Percentiles rank a stretch among this genome's conserved stretches.
phyloP scores from a whole-genome alignment of 306 rosid genomes.

The Lagenaria siceraria region DNA sequence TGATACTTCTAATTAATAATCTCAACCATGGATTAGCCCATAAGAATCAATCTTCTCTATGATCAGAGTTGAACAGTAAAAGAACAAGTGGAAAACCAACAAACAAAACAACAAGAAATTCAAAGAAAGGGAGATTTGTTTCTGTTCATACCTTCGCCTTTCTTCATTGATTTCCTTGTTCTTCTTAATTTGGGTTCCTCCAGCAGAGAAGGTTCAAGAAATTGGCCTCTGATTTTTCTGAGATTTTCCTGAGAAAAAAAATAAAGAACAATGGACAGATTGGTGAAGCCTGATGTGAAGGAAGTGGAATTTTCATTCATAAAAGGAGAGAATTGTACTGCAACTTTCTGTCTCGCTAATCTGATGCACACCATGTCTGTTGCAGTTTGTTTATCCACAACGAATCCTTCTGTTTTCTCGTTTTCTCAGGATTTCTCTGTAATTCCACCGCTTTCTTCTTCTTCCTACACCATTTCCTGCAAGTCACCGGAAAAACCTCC shows the following conservation, averaged over 20 bases:
- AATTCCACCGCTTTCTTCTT: constrained; percentile 62
- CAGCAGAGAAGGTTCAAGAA: neutral
- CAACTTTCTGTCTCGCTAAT: constrained; percentile 52
- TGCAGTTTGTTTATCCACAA: constrained; percentile 65
- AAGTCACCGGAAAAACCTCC: constrained; percentile 36
- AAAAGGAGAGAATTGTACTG: constrained; percentile 42
- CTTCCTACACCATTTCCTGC: constrained; percentile 37
- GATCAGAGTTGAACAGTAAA: neutral
- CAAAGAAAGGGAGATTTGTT: too few relatives aligned
- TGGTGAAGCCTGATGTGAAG: constrained; percentile 65
- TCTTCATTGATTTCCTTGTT: neutral
- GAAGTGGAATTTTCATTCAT: constrained; percentile 47
- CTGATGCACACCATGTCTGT: constrained; percentile 96
- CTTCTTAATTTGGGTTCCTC: neutral
- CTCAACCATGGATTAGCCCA: neutral
- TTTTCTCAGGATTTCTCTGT: constrained; percentile 37
- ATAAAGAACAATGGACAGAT: constrained; percentile 46
- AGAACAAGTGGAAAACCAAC: neutral
- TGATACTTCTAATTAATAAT: neutral
- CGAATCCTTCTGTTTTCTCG: constrained; percentile 45
- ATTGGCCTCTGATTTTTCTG: neutral
- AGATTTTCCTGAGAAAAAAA: neutral
- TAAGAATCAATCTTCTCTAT: neutral
- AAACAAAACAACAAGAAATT: neutral
- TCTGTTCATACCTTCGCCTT: neutral